A percentile compares a stretch with the other conserved stretches of the same genome.
Conservation (phyloP, 441 rosid species). For the Metrosideros polymorpha region DNA sequence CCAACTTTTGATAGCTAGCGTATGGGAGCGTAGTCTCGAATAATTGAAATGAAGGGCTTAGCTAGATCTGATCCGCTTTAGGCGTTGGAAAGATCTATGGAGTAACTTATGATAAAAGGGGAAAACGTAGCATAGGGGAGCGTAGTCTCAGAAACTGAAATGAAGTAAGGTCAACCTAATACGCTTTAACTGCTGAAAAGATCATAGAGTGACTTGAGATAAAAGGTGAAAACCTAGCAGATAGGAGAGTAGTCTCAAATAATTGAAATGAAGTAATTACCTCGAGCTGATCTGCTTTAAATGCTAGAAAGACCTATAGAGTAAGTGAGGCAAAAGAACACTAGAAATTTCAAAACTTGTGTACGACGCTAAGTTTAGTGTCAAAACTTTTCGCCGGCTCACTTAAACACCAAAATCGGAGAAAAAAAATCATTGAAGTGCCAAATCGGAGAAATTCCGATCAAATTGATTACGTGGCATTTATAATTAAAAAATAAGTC, state of each 20-base stretch:
- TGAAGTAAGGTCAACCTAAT: background rate
- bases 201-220: background rate
- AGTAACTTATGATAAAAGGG: background rate
- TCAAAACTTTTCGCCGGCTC: no score
- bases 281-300: background rate
- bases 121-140: background rate
- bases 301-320: background rate
- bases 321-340: no score
- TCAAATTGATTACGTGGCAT: no score
- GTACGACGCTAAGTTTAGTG: no score
- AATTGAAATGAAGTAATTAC: no score
- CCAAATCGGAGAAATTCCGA: no score
- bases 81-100: background rate
- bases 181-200: background rate
- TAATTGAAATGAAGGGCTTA: no score
- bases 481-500: no score
- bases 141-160: background rate
- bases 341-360: no score
- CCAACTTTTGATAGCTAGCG: no score
- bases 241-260: background rate
- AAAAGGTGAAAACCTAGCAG: background rate
- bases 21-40: background rate
- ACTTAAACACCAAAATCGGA: no score
- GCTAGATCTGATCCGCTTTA: background rate
- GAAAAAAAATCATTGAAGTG: no score